These are phyloP conservation scores for Trichoderma sp. DNA, from an alignment of 2,329 filamentous ascomycete species.

Conservation along the genomic window DNA sequence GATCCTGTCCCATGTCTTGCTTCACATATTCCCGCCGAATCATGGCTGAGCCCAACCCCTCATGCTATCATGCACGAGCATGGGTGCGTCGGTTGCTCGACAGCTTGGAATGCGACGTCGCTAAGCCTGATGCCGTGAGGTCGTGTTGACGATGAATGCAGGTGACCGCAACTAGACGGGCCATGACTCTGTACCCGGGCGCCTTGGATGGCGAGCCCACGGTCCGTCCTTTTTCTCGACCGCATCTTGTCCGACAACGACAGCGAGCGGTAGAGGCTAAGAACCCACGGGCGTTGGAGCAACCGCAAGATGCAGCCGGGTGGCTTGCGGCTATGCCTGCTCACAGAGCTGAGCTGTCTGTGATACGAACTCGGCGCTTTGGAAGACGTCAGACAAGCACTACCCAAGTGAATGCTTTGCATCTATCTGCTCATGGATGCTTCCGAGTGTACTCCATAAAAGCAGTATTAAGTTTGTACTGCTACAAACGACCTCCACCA, in stretches of 20 bases:
- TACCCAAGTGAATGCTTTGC: neutral
- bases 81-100: conserved; percentile 6
- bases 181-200: conserved; percentile 6
- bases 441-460: neutral
- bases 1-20: conserved; percentile 21
- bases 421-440: neutral
- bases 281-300: neutral
- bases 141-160: conserved; percentile 14
- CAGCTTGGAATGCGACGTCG: conserved; percentile 7
- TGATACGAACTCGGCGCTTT: neutral
- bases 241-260: conserved; percentile 8
- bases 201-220: conserved; percentile 6
- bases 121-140: conserved; percentile 14
- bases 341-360: neutral
- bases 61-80: conserved; percentile 1
- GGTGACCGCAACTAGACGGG: conserved; percentile 12
- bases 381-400: neutral
- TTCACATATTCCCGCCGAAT: conserved; percentile 12
- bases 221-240: neutral
- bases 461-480: neutral
- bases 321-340: conserved; percentile 3
- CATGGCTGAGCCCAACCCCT: conserved; percentile 15
- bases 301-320: conserved; percentile 5
- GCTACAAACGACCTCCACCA: neutral
- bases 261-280: neutral